Percentiles rank a stretch among this genome's conserved stretches.
phyloP scores from a whole-genome alignment of 2,329 filamentous ascomycete genomes.

The Leptosphaerulina australis region DNA sequence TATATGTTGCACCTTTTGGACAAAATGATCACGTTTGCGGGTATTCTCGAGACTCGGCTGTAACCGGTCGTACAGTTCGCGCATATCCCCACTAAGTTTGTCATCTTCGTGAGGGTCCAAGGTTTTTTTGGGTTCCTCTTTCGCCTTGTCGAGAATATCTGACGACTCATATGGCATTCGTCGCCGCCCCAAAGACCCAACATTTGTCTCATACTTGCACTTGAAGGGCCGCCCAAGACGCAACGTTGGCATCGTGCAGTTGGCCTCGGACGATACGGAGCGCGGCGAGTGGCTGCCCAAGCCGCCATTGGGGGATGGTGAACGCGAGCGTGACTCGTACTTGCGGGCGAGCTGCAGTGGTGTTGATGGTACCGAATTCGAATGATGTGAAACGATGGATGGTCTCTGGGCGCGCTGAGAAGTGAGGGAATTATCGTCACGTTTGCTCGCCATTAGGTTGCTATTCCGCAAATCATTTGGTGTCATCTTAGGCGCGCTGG shows the following conservation, averaged over 20 bases:
- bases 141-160: slow-evolving; percentile 76
- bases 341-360: slow-evolving; percentile 87
- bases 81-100: slow-evolving; percentile 79
- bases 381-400: slow-evolving; percentile 67
- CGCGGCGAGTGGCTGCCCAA: slow-evolving; percentile 82
- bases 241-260: slow-evolving; percentile 71
- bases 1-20: slow-evolving; percentile 85
- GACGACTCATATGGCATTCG: slow-evolving; percentile 92
- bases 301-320: slow-evolving; percentile 77
- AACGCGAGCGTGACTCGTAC: slow-evolving; percentile 76
- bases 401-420: slow-evolving; percentile 50
- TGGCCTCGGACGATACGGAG: slow-evolving; percentile 88
- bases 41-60: slow-evolving; percentile 82
- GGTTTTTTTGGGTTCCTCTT: slow-evolving; percentile 66
- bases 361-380: slow-evolving; percentile 90
- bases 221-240: slow-evolving; percentile 64
- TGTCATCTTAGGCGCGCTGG: slow-evolving; percentile 49
- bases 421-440: slow-evolving; percentile 27
- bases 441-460: slow-evolving; percentile 37
- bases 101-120: slow-evolving; percentile 49
- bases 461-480: slow-evolving; percentile 31
- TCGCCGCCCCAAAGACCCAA: slow-evolving; percentile 74
- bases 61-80: slow-evolving; percentile 82
- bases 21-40: slow-evolving; percentile 72
- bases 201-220: slow-evolving; percentile 88